Conservation (phyloP, 1,139 yeast genomes). For the Protomyces pachydermus region DNA sequence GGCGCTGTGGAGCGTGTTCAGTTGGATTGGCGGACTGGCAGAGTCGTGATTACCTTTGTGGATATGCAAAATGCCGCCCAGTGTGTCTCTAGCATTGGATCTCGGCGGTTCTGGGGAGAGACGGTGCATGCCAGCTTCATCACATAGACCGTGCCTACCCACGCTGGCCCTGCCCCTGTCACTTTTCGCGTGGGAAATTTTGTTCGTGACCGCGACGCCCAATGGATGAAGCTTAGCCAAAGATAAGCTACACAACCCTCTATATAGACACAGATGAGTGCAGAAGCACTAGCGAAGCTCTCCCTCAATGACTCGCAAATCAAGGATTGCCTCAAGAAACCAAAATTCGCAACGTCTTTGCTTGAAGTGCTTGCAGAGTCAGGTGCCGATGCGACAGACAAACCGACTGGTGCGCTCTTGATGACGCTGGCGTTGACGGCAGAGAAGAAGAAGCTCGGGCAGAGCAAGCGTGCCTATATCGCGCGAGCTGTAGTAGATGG, state of each 20-base stretch:
- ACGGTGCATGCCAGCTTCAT: not conserved
- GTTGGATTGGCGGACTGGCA: not conserved
- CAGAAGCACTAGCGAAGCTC: slow-evolving; percentile 29
- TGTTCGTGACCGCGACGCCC: no score
- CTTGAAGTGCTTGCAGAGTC: slow-evolving; percentile 52
- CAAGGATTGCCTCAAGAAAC: slow-evolving; percentile 73
- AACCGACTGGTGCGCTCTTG: slow-evolving; percentile 56
- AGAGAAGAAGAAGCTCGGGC: slow-evolving; percentile 61
- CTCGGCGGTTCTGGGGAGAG: not conserved
- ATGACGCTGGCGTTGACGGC: slow-evolving; percentile 78
- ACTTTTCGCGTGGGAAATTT: no score
- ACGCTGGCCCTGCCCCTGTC: no score
- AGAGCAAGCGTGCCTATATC: slow-evolving; percentile 67
- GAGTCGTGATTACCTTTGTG: slow-evolving; percentile 2
- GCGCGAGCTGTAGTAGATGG: slow-evolving; percentile 16
- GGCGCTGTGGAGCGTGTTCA: slow-evolving; percentile 20
- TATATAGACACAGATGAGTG: not conserved
- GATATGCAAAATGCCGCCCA: not conserved
- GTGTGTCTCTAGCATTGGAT: not conserved
- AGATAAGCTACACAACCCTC: no score
- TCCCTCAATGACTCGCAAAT: slow-evolving; percentile 55
- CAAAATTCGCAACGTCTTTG: slow-evolving; percentile 70
- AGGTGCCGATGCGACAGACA: slow-evolving; percentile 40
- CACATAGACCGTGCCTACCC: not conserved
- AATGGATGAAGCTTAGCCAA: no score